A percentile compares a stretch with the other conserved stretches of the same genome.
Conservation (phyloP, 805 yeast genomes). For the Hagleromyces aurorensis region DNA sequence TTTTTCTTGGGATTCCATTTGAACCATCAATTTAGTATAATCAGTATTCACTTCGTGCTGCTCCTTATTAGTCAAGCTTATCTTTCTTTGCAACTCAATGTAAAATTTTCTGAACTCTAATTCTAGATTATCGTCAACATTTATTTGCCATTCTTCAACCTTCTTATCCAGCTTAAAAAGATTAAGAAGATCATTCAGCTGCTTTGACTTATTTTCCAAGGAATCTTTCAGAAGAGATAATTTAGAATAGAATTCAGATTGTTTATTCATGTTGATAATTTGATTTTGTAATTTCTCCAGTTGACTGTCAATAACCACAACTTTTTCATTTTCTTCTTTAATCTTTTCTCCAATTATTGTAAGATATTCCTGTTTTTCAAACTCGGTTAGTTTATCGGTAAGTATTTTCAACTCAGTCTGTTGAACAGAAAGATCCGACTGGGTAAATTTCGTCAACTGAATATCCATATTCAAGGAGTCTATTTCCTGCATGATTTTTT, state of each 20-base stretch:
- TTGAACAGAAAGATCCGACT: conserved; percentile 41
- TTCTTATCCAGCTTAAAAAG: conserved; percentile 7
- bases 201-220: conserved; percentile 11
- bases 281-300: conserved; percentile 47
- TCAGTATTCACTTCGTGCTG: conserved; percentile 9
- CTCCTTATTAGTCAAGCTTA: conserved; percentile 11
- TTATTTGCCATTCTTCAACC: conserved; percentile 10
- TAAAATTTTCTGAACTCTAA: conserved; percentile 15
- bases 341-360: conserved; percentile 31
- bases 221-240: conserved; percentile 32
- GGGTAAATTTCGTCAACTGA: conserved; percentile 34
- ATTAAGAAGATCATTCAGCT: conserved; percentile 7
- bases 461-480: conserved; percentile 34
- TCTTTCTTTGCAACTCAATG: conserved; percentile 16
- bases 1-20: conserved; percentile 6
- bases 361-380: conserved; percentile 27
- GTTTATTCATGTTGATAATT: conserved; percentile 45
- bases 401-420: conserved; percentile 35
- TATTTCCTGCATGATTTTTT: conserved; percentile 32
- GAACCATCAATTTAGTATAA: conserved; percentile 13
- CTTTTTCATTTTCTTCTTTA: conserved; percentile 31
- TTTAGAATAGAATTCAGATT: conserved; percentile 52
- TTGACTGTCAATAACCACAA: conserved; percentile 34
- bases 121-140: conserved; percentile 12
- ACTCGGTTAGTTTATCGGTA: conserved; percentile 28